Percentiles rank a stretch among this genome's conserved stretches.
Conservation (phyloP, 805 yeast genomes). For the Priceomyces carsonii region DNA sequence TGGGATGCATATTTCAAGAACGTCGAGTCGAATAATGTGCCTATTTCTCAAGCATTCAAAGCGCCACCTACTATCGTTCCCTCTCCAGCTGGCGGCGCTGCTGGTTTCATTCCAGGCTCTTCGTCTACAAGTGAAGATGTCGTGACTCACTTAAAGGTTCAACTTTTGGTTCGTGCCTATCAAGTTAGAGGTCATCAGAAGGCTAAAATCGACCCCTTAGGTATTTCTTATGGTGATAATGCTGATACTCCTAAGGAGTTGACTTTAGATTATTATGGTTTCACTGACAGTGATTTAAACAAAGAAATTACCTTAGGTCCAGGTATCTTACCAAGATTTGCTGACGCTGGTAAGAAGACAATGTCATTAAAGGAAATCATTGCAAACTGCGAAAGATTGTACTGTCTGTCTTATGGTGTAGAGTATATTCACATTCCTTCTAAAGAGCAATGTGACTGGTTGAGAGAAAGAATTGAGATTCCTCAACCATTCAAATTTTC, state of each 20-base stretch:
- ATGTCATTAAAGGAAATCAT: constrained; percentile 80
- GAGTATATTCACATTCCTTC: constrained; percentile 98
- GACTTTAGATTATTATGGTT: constrained; percentile 89
- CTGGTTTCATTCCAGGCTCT: constrained; percentile 60
- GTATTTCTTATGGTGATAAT: constrained; percentile 79
- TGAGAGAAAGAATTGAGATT: constrained; percentile 93
- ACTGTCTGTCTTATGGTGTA: constrained; percentile 87
- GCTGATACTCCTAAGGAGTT: constrained; percentile 75
- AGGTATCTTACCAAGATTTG: constrained; percentile 93
- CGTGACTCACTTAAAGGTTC: constrained; percentile 88
- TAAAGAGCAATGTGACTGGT: constrained; percentile 96
- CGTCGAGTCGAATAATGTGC: constrained; percentile 67
- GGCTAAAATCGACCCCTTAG: constrained; percentile 95
- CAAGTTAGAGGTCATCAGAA: constrained; percentile 98
- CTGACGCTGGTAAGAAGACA: constrained; percentile 59
- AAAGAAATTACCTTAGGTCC: constrained; percentile 91
- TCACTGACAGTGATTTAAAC: constrained; percentile 81
- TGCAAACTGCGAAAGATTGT: constrained; percentile 73
- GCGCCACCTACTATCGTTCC: constrained; percentile 94
- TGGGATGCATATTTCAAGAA: constrained; percentile 98
- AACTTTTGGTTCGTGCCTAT: constrained; percentile 94
- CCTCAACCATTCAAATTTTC: constrained; percentile 83
- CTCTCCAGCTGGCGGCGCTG: constrained; percentile 74
- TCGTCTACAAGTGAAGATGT: constrained; percentile 59
- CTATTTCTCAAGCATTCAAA: constrained; percentile 73